A percentile compares a stretch with the other conserved stretches of the same genome.
Conservation (phyloP, 352 stramenopile species). For the Globisporangium rhizosaccharum region DNA sequence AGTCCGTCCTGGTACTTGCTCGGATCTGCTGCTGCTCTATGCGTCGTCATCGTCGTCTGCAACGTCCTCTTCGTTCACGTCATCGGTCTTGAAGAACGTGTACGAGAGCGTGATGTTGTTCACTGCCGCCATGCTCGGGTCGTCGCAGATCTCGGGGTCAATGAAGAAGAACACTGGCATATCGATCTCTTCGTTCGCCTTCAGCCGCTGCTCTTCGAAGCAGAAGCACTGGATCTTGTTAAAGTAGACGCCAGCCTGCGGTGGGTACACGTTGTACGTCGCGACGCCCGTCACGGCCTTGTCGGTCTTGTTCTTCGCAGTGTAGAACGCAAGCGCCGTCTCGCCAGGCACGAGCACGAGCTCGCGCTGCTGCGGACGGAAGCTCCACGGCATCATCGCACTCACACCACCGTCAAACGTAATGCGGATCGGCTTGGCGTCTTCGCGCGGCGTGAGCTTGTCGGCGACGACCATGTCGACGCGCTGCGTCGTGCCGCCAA, state of each 20-base stretch:
- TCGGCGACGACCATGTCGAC: conserved; percentile 68
- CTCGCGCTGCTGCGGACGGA: conserved; percentile 94
- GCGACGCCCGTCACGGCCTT: conserved; percentile 98
- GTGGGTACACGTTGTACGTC: conserved; percentile 99
- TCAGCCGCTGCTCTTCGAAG: conserved; percentile 98
- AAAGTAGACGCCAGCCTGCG: conserved; percentile 96
- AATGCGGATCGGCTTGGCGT: conserved; percentile 92
- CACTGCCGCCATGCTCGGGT: conserved; percentile 94
- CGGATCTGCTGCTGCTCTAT: not conserved
- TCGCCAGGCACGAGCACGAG: conserved; percentile 94
- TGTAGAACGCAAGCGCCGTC: conserved; percentile 99
- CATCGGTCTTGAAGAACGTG: conserved; percentile 97
- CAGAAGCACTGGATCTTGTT: conserved; percentile 99
- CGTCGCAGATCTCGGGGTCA: conserved; percentile 97
- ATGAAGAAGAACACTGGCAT: conserved; percentile 99
- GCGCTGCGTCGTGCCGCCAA: conserved; percentile 92
- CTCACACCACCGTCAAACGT: conserved; percentile 95
- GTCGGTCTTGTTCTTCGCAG: conserved; percentile 95
- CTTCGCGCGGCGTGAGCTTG: conserved; percentile 88
- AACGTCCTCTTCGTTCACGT: conserved; percentile 89
- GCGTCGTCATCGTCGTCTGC: conserved; percentile 54
- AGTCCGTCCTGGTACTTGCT: not conserved
- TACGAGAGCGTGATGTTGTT: conserved; percentile 98
- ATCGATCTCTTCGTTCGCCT: conserved; percentile 96
- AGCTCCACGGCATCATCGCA: conserved; percentile 95